Evolutionary conservation across 805 yeast genomes (phyloP), one percentile per base, ranked within the genome.

Genomic region (Kodamaea restingae): DNA sequence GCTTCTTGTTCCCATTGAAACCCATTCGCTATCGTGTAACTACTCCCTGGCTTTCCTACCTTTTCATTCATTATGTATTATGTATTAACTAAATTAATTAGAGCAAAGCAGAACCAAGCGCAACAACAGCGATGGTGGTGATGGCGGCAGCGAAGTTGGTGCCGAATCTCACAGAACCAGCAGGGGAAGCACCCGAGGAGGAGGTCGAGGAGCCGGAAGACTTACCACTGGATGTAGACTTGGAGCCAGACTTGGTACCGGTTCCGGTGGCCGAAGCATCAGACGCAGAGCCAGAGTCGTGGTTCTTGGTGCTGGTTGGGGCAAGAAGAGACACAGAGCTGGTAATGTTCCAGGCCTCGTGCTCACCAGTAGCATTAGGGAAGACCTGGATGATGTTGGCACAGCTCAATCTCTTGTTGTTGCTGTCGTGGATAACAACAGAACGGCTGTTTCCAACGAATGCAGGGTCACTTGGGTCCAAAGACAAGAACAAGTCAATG

Each of bases 401-500:
- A 52, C 73, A 67, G 2, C 67, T 61, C 21, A 63, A 41, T 49
- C 68, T 58, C 29, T 61, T 42, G 42, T 52, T 50, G 48, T 66
- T 55, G 38, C 42, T 41, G 31, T 47, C 59, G 49, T 66, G 71
- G 38, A 67, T 49, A 29, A 63, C 69, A 14, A 67, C 60, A 8
- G 70, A 63, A 40, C 62, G 56, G 30, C 18, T 20, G 29, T 52
- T 49, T 28, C 66, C 67, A n/a, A 47, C 17, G 39, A 20, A 47
- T 7, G 56, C 56, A 27, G 41, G 36, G 51, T 45, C 43, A 20
- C 34, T 32, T 2, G 52, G 44, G 50, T 53, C 45, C 50, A 56
- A 52, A 24, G 60, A 56, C 42, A 56, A 42, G 46, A 48, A 56
- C 9, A 36, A 39, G 45, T 56, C 61, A 12, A 46, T 31, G 49